phyloP scores from a whole-genome alignment of 2,329 filamentous ascomycete species.

The Aspergillus tamarii region DNA sequence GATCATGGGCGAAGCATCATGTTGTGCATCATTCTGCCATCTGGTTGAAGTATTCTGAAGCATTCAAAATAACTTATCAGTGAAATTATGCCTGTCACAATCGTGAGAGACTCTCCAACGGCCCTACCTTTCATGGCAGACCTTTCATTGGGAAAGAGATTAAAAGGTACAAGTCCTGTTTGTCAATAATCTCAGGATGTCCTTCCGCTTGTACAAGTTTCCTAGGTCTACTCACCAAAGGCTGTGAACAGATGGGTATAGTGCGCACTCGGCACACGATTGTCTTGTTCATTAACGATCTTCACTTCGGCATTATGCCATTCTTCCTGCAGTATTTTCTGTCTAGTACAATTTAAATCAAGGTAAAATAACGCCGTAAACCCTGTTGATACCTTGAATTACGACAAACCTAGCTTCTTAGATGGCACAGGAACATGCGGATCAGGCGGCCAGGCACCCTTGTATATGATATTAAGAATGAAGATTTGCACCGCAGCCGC shows the following conservation, averaged over 20 bases:
- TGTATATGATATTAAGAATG: too few relatives aligned
- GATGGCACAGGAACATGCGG: too few relatives aligned
- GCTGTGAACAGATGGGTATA: conserved; percentile 53
- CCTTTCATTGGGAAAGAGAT: conserved; percentile 50
- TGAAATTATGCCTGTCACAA: too few relatives aligned
- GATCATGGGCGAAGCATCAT: not conserved
- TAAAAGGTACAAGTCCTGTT: conserved; percentile 34
- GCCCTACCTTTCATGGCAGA: conserved; percentile 40
- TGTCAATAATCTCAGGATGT: not conserved
- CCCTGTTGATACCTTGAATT: too few relatives aligned
- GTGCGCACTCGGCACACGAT: conserved; percentile 40
- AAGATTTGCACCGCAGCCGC: too few relatives aligned
- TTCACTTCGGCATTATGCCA: conserved; percentile 53
- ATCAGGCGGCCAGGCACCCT: too few relatives aligned
- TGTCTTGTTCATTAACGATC: conserved; percentile 54
- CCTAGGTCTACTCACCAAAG: conserved; percentile 40
- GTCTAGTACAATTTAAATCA: conserved; percentile 29
- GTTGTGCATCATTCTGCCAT: conserved; percentile 24
- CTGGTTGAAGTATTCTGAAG: conserved; percentile 38
- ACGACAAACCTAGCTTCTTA: too few relatives aligned
- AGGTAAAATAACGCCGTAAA: too few relatives aligned
- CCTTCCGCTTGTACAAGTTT: too few relatives aligned
- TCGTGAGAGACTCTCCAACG: too few relatives aligned
- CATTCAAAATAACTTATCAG: conserved; percentile 25
- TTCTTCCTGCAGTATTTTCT: conserved; percentile 43